Percentiles rank a stretch among this genome's conserved stretches.
Conservation (phyloP, 2,329 filamentous ascomycete genomes). For the Furcasterigmium furcatum region DNA sequence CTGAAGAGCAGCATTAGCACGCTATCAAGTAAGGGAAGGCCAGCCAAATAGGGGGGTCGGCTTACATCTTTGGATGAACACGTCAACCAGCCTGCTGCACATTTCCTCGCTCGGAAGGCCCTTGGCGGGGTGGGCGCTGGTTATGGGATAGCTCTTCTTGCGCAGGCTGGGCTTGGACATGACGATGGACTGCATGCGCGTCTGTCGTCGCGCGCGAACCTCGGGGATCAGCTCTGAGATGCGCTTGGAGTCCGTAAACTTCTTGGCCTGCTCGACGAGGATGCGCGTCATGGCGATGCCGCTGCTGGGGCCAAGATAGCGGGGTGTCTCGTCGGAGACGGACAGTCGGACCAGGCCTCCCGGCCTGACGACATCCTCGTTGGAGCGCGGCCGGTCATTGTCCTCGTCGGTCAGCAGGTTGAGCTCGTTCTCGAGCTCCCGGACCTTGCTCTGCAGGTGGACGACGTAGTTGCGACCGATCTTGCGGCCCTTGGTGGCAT, state of each 20-base stretch:
- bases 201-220: slow-evolving; percentile 53
- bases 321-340: slow-evolving; percentile 74
- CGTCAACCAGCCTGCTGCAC: slow-evolving; percentile 74
- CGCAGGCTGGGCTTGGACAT: slow-evolving; percentile 48
- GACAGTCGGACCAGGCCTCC: slow-evolving; percentile 82
- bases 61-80: slow-evolving; percentile 82
- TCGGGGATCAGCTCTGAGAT: slow-evolving; percentile 91
- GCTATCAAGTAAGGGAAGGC: too few species aligned
- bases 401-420: slow-evolving; percentile 76
- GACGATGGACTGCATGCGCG: slow-evolving; percentile 57
- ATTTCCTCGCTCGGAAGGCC: slow-evolving; percentile 71
- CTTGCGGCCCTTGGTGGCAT: slow-evolving; percentile 80
- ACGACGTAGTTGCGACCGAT: slow-evolving; percentile 92
- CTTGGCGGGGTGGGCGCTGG: slow-evolving; percentile 78
- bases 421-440: slow-evolving; percentile 77
- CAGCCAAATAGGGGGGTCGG: slow-evolving; percentile 5
- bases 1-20: slow-evolving; percentile 49
- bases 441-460: slow-evolving; percentile 82
- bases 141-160: slow-evolving; percentile 88
- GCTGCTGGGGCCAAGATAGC: slow-evolving; percentile 90
- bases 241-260: slow-evolving; percentile 84
- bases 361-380: slow-evolving; percentile 82
- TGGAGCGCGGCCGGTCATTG: slow-evolving; percentile 63
- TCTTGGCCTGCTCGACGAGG: slow-evolving; percentile 94
- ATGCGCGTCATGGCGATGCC: slow-evolving; percentile 93